These are phyloP conservation scores for Phanerochaete carnosa DNA, from an alignment of 768 basidiomycete species.

Conservation along the genomic window DNA sequence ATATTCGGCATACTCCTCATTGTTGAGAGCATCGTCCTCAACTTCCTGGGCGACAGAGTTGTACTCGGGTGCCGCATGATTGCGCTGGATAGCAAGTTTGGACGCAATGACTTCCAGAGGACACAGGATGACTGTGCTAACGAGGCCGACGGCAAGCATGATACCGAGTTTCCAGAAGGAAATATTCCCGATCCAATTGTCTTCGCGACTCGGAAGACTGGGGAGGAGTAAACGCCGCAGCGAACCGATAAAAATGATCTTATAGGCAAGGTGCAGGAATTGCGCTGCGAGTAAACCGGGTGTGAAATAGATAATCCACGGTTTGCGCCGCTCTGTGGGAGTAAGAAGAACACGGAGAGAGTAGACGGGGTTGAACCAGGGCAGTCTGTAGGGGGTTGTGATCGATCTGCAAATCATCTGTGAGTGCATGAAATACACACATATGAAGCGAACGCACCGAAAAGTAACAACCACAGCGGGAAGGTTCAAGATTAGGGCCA, in stretches of 20 bases:
- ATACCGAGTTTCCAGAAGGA: conserved; percentile 48
- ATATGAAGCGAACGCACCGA: conserved; percentile 44
- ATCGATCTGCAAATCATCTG: conserved; percentile 55
- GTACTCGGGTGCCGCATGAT: conserved; percentile 72
- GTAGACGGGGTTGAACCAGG: conserved; percentile 53
- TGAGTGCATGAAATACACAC: background rate
- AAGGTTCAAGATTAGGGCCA: conserved; percentile 61
- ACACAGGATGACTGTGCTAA: conserved; percentile 58
- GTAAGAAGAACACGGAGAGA: conserved; percentile 73
- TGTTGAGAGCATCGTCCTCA: conserved; percentile 59
- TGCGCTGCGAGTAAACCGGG: conserved; percentile 56
- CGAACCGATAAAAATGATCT: conserved; percentile 39
- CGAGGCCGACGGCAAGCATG: conserved; percentile 52
- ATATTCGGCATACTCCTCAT: conserved; percentile 66
- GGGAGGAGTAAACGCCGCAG: conserved; percentile 57
- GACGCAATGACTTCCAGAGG: conserved; percentile 81
- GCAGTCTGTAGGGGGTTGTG: conserved; percentile 76
- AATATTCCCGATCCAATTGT: conserved; percentile 38
- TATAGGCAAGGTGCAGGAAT: conserved; percentile 41
- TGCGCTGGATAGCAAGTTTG: conserved; percentile 79
- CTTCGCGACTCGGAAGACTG: conserved; percentile 36
- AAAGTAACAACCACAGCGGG: conserved; percentile 76
- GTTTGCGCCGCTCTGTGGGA: conserved; percentile 73
- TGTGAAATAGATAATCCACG: conserved; percentile 80
- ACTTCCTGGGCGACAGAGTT: conserved; percentile 75